These are phyloP conservation scores for Begonia masoniana DNA, from an alignment of 306 rosid species.

Conservation along the genomic window DNA sequence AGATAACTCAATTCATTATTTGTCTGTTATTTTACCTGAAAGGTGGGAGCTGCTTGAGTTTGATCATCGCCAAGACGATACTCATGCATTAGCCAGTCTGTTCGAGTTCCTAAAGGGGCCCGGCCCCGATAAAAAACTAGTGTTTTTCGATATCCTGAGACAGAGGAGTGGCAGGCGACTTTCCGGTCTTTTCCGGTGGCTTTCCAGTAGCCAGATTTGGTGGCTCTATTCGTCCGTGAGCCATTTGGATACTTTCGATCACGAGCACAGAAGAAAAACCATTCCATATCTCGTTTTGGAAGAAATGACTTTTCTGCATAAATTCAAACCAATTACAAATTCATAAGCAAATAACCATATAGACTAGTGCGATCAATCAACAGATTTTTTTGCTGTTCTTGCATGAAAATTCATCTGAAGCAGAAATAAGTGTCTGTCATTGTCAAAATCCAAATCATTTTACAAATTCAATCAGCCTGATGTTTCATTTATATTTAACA, in stretches of 20 bases:
- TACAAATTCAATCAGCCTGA: too few species aligned
- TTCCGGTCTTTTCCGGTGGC: constrained; percentile 92
- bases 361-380: too few species aligned
- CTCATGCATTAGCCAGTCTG: constrained; percentile 89
- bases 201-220: constrained; percentile 94
- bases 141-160: constrained; percentile 70
- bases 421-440: too few species aligned
- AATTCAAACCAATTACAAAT: not conserved
- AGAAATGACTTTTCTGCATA: constrained; percentile 78
- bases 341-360: too few species aligned
- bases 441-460: too few species aligned
- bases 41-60: constrained; percentile 33
- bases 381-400: too few species aligned
- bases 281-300: constrained; percentile 77
- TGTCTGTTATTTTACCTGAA: constrained; percentile 29
- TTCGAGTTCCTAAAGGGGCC: constrained; percentile 83
- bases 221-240: constrained; percentile 89
- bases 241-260: constrained; percentile 93
- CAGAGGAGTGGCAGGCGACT: constrained; percentile 39
- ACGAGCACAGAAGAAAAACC: constrained; percentile 93
- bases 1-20: not conserved
- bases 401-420: too few species aligned
- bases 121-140: constrained; percentile 84
- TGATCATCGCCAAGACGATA: constrained; percentile 74
- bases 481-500: too few species aligned